Base-by-base conservation (phyloP, 2,329 filamentous ascomycete species). In the Podosphaera xanthii region DNA sequence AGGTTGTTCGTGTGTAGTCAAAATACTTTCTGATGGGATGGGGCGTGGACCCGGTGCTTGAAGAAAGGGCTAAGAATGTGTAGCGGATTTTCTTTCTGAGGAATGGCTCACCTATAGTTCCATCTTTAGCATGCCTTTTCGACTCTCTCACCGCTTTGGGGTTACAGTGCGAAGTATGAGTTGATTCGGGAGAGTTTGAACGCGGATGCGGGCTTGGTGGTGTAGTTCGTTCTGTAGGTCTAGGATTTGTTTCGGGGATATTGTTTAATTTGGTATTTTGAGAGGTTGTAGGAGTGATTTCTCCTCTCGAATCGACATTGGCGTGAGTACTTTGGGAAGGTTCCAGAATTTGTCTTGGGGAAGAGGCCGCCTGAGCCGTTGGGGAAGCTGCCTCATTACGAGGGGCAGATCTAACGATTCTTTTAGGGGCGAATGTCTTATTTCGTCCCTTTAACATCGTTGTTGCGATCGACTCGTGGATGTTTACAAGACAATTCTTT, bases 401-500 rank as follows among this genome's bases (percentile, higher is more conserved):
- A 63, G 75, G 69, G 38, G 78, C 79, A 63, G 35, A 44, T 57
- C 54, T 57, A 4, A 31, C 31, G 8, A 79, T 78, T 72, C 85
- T 87, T 69, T 85, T 85, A 1, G 64, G 64, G 14, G 62, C 63
- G 72, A 88, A 87, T 2, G 58, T 58, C 56, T 66, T 67, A 72
- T 65, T 76, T 74, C 71, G 86, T 85, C 72, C 86, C 86, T 70
- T 65, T 61, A 66, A 62, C 65, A 67, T 67, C 55, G 58, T 58
- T 57, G 57, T 40, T 40, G 36, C 36, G 36, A 40, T 40, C 10
- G 10, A 40, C 36, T 5, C 36, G 10, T 40, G 36, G 5, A 40
- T 40, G 10, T 40, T 5, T 40, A 40, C 36, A 22, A 22, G 22
- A 22, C 22, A 22, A 22, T 22, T 22, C 1, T 54, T 14, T 44